Evolutionary conservation across 1,139 yeast genomes (phyloP).

Genomic region (Protomyces macrosporus): DNA sequence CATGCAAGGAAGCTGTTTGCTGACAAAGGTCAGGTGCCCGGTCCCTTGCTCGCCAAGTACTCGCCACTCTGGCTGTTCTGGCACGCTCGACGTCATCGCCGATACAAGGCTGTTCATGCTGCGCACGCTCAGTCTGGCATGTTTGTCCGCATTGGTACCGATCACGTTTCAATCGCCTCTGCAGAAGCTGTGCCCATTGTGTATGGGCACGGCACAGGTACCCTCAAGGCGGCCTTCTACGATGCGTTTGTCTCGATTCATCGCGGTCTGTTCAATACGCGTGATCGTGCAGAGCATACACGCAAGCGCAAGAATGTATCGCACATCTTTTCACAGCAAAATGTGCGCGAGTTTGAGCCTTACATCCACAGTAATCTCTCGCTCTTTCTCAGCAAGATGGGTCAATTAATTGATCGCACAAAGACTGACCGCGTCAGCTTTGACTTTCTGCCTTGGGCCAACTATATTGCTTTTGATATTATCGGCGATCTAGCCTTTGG

Average conservation of each 20-base stretch:
- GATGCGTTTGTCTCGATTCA: conserved; percentile 23
- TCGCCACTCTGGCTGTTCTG: conserved; percentile 22
- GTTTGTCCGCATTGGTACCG: conserved; percentile 14
- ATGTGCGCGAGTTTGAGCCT: conserved; percentile 17
- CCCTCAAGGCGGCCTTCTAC: conserved; percentile 14
- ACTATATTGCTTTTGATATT: conserved; percentile 22
- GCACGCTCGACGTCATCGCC: conserved; percentile 8
- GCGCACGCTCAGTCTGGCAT: conserved; percentile 13
- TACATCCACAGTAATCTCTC: conserved; percentile 11
- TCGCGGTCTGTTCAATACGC: conserved; percentile 21
- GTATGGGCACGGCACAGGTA: conserved; percentile 23
- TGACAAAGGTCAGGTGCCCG: conserved; percentile 40
- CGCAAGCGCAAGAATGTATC: conserved; percentile 21
- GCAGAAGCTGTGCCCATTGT: conserved; percentile 17
- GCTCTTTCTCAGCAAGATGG: conserved; percentile 15
- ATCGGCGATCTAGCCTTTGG: conserved; percentile 26
- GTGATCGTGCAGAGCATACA: conserved; percentile 25
- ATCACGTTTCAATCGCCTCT: conserved; percentile 25
- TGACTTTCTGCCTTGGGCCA: conserved; percentile 25
- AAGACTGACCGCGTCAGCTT: not conserved
- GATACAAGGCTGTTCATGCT: conserved; percentile 4
- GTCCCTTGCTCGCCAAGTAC: conserved; percentile 41
- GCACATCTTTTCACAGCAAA: conserved; percentile 13
- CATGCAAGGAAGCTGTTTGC: not conserved
- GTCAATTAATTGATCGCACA: not conserved